Base-by-base conservation (phyloP, 2,329 filamentous ascomycete species). In the Plenodomus tracheiphilus region DNA sequence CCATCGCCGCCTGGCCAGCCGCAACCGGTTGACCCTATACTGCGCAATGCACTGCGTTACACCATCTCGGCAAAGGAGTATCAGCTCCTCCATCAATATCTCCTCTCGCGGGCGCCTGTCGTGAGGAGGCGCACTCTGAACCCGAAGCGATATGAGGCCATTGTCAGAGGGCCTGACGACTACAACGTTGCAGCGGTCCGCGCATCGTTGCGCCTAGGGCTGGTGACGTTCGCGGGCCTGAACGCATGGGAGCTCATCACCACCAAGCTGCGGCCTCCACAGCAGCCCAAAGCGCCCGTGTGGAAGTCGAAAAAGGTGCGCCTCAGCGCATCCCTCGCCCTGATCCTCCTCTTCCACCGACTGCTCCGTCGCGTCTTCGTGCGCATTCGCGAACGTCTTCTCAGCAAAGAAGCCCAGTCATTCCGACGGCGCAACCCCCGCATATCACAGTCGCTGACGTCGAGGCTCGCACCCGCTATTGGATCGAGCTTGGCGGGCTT, bases 281-380 rank as follows among this genome's bases (percentile, higher is more conserved):
- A 71, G 21, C 49, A 72, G 46, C 56, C 69, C 13, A 74, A 70
- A 35, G 61, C 68, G 16, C 66, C 78, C 1, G 51, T 79, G 15
- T 71, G 76, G 57, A 77, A 74, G 53, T 90, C 86, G 0, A 79
- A 86, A 0, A 87, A 88, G 19, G 77, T 94, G 42, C 84, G 91
- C 46, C 79, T 96, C 9, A 93, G 91, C 0, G 78, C 92, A 8
- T 94, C 91, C 0, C 80, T 97, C 13, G 92, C 91, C 15, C 82
- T 89, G 2, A 91, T 97, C 55, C 81, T 97, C 17, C 84, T 97
- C 37, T 84, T 96, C 53, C 94, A 99, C 71, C 85, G 94, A 22
- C 79, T 96, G 1, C 84, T 97, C 20, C 91, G 93, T 75, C 89
- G 93, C 50, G 96, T 97, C 79, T 89, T 97, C 62, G 83, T 83